Evolutionary conservation across 1,284 basidiomycete species (phyloP).

Genomic region (Mrakiaceae sp.): DNA sequence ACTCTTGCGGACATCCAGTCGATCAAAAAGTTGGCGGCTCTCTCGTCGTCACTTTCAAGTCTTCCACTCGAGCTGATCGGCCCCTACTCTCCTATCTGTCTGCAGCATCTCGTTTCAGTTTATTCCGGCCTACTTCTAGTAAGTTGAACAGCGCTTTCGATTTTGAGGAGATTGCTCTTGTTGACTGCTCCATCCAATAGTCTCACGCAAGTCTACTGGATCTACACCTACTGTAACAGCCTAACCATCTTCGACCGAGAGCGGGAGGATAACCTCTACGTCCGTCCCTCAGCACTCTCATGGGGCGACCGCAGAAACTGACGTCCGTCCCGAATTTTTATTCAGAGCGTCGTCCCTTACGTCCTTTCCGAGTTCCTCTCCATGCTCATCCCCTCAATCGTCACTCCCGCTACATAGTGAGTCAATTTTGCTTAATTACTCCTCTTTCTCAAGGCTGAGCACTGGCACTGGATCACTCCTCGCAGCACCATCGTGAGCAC

Average conservation of each 20-base stretch:
- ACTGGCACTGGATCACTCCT: no score
- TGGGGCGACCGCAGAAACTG: neutral
- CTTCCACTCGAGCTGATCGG: constrained; percentile 21
- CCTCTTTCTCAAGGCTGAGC: neutral
- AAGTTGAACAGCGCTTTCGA: constrained; percentile 18
- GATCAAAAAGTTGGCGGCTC: constrained; percentile 28
- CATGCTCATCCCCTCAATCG: constrained; percentile 30
- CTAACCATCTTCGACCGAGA: constrained; percentile 43
- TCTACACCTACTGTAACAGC: constrained; percentile 34
- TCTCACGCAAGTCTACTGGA: constrained; percentile 28
- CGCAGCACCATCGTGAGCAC: no score
- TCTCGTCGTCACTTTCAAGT: constrained; percentile 8
- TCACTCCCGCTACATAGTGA: constrained; percentile 31
- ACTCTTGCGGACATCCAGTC: constrained; percentile 36
- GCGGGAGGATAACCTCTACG: constrained; percentile 36
- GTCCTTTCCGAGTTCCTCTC: constrained; percentile 34
- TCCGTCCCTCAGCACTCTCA: constrained; percentile 16
- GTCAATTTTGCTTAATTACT: neutral
- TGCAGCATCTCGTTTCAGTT: constrained; percentile 34
- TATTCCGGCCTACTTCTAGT: constrained; percentile 29
- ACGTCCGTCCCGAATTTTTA: neutral
- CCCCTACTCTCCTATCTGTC: constrained; percentile 17
- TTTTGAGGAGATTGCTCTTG: constrained; percentile 15
- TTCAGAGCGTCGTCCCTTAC: constrained; percentile 34
- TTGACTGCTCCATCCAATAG: neutral